Base-by-base conservation (phyloP, 2,329 filamentous ascomycete genomes). In the Botrytis cinerea region DNA sequence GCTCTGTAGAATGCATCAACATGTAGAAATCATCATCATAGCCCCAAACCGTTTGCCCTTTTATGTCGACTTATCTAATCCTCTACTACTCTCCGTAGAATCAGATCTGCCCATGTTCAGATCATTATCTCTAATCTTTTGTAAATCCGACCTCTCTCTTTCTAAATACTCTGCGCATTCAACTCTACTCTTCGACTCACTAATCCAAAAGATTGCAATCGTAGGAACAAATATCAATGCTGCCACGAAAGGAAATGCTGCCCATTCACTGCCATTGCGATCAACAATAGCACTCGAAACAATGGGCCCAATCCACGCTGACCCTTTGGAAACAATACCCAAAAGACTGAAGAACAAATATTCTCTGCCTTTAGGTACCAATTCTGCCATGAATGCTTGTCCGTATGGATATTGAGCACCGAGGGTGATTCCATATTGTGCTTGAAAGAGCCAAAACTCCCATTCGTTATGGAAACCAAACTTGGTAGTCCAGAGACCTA, bases 341-440 rank as follows among this genome's bases (percentile, higher is more conserved):
- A 81, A 73, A 62, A 81, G 76, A 73, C 77, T 75, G 73, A 81
- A 81, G 72, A 81, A 81, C 75, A 80, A 75, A 61, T 80, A 80
- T 46, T 81, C 79, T 60, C 79, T 73, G 32, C 79, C 79, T 6
- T 78, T 75, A 1, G 79, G 79, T 5, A 80, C 78, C 5, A 81
- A 67, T 60, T 81, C 79, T 16, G 78, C 78, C 78, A 81, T 79
- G 64, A 80, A 79, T 5, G 79, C 78, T 73, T 80, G 79, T 20
- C 79, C 78, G 60, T 81, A 81, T 12, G 78, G 78, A 57, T 78
- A 80, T 61, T 80, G 78, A 8, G 77, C 73, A 8, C 79, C 79
- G 1, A 79, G 40, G 2, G 76, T 78, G 25, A 80, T 73, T n/a
- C 79, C 79, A 38, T 75, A 80, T 40, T 75, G 74, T 16, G 76